Percentiles rank a stretch among this genome's conserved stretches.
Conservation (phyloP, 345 rosid species). For the Gossypium arboreum region DNA sequence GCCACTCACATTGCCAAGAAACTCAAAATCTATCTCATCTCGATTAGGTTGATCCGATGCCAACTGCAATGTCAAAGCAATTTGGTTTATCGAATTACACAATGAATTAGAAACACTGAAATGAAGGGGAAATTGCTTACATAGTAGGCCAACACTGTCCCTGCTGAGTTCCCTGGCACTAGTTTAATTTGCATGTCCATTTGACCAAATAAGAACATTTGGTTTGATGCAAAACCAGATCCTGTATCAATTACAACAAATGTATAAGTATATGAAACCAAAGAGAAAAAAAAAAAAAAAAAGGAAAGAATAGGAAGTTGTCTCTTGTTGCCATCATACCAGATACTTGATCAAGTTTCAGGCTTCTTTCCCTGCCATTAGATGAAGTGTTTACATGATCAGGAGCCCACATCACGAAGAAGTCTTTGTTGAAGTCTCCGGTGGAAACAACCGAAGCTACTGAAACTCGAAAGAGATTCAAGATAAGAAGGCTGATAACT, state of each 20-base stretch:
- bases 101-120: not conserved
- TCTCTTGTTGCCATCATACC: conserved; percentile 32
- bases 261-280: not conserved
- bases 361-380: conserved; percentile 59
- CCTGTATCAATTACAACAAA: conserved; percentile 32
- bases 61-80: conserved; percentile 32
- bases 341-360: conserved; percentile 71
- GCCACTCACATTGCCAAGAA: conserved; percentile 66
- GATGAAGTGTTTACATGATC: conserved; percentile 59
- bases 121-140: conserved; percentile 33
- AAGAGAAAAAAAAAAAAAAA: not conserved
- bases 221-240: conserved; percentile 62
- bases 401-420: conserved; percentile 75
- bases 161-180: conserved; percentile 75
- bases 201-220: conserved; percentile 68
- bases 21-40: conserved; percentile 82
- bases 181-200: conserved; percentile 78
- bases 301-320: not conserved
- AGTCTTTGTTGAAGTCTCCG: conserved; percentile 61
- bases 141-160: conserved; percentile 74
- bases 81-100: not conserved
- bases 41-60: conserved; percentile 68
- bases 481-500: conserved; percentile 20
- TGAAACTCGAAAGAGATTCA: conserved; percentile 33
- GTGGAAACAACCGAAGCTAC: conserved; percentile 55